Evolutionary conservation across 2,329 filamentous ascomycete genomes (phyloP).

Genomic region (Ophiostoma sp.): DNA sequence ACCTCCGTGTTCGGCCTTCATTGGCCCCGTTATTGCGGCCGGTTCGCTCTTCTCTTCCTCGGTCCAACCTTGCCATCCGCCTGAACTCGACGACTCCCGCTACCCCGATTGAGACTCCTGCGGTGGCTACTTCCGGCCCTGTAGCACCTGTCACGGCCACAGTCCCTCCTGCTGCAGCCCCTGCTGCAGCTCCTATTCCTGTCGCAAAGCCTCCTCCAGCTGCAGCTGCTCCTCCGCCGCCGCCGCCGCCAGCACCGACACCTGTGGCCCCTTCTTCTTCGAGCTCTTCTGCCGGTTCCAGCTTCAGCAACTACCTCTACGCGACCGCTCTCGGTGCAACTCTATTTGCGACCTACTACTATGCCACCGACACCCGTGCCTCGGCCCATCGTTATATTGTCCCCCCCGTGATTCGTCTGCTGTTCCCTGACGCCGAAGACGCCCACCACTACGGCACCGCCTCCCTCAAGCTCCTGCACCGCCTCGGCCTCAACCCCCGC

Average conservation of each 20-base stretch:
- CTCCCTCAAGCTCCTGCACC: constrained; percentile 66
- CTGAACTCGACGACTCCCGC: constrained; percentile 6
- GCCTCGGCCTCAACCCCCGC: constrained; percentile 70
- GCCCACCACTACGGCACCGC: constrained; percentile 78
- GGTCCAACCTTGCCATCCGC: neutral
- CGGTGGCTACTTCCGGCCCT: constrained; percentile 4
- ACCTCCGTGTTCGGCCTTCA: constrained; percentile 30
- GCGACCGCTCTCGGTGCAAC: constrained; percentile 40
- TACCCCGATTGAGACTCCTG: neutral
- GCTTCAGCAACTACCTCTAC: constrained; percentile 39
- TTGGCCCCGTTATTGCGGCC: constrained; percentile 22
- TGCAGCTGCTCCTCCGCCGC: neutral
- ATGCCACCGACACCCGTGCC: constrained; percentile 69
- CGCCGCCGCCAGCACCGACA: constrained; percentile 1
- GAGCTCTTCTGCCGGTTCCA: constrained; percentile 23
- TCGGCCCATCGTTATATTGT: constrained; percentile 63
- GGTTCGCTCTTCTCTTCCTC: constrained; percentile 3
- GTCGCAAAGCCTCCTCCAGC: neutral
- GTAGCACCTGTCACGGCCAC: neutral
- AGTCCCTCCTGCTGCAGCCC: neutral
- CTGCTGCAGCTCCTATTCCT: neutral
- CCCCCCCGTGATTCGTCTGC: constrained; percentile 58
- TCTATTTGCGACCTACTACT: constrained; percentile 54
- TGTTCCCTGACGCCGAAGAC: constrained; percentile 76
- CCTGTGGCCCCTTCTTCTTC: neutral